Percentiles rank a stretch among this genome's conserved stretches.
phyloP scores from a whole-genome alignment of 2,329 filamentous ascomycete genomes.

The Dactylellina drechsleri region DNA sequence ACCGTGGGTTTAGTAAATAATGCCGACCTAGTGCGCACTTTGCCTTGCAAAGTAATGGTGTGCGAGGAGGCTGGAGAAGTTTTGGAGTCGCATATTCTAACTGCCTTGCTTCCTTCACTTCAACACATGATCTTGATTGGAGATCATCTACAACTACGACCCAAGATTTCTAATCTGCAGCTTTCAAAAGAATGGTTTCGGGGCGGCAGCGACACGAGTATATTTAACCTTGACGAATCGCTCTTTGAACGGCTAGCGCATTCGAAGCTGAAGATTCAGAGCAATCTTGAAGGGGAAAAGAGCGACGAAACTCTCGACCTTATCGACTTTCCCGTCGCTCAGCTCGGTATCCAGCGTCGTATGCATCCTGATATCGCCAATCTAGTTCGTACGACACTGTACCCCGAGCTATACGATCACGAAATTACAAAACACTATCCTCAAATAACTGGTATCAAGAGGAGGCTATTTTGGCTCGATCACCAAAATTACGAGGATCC shows the following conservation, averaged over 20 bases:
- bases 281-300: neutral
- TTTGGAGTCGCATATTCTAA: constrained; percentile 72
- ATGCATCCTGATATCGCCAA: constrained; percentile 73
- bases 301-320: constrained; percentile 57
- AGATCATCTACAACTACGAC: constrained; percentile 72
- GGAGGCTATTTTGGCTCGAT: constrained; percentile 72
- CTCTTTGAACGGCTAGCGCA: constrained; percentile 71
- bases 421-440: constrained; percentile 62
- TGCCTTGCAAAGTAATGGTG: constrained; percentile 69
- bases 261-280: constrained; percentile 19
- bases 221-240: constrained; percentile 69
- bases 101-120: constrained; percentile 69
- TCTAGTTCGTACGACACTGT: constrained; percentile 70
- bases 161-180: constrained; percentile 68
- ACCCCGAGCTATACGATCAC: constrained; percentile 69
- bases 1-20: constrained; percentile 70
- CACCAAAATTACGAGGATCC: constrained; percentile 66
- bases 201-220: constrained; percentile 63
- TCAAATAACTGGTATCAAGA: constrained; percentile 67
- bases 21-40: constrained; percentile 65
- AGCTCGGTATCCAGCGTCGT: constrained; percentile 70
- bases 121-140: constrained; percentile 73
- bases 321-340: constrained; percentile 60
- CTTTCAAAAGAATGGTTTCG: constrained; percentile 68
- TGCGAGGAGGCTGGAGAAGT: constrained; percentile 77